phyloP scores from a whole-genome alignment of 331 rosid species.

The Acacia concinna region DNA sequence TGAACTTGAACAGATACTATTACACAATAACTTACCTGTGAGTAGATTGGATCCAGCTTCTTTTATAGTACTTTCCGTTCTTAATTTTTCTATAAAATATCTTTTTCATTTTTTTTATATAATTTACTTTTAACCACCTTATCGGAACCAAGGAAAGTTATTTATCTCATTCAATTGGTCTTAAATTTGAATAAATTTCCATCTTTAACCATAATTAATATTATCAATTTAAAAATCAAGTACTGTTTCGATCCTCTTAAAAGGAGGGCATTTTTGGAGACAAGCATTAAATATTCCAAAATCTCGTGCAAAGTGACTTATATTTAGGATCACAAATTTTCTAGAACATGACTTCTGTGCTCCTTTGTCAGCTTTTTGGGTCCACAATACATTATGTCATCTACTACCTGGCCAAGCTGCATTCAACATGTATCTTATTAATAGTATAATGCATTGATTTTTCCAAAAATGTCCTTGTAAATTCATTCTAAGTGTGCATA shows the following conservation, averaged over 20 bases:
- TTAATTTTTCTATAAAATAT: not conserved
- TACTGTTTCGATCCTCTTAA: not conserved
- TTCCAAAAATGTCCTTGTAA: conserved; percentile 14
- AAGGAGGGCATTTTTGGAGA: not conserved
- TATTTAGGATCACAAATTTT: not conserved
- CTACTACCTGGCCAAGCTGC: conserved; percentile 9
- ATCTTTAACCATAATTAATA: not conserved
- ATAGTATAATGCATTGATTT: conserved; percentile 16
- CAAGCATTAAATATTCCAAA: not conserved
- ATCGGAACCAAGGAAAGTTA: not conserved
- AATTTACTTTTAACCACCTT: not conserved
- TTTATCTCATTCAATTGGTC: not conserved
- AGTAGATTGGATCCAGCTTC: conserved; percentile 47
- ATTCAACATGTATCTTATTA: conserved; percentile 1
- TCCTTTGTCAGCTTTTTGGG: not conserved
- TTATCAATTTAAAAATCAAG: not conserved
- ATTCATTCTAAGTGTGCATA: not conserved
- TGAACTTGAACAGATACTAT: conserved; percentile 82
- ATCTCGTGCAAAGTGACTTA: not conserved
- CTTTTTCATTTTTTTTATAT: not conserved
- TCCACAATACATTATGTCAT: not conserved
- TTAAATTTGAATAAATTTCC: not conserved
- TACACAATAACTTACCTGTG: conserved; percentile 83
- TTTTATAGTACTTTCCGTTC: conserved; percentile 8
- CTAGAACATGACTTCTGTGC: not conserved